These are phyloP conservation scores for Mollisia scopiformis DNA, from an alignment of 2,329 filamentous ascomycete genomes.

Conservation along the genomic window DNA sequence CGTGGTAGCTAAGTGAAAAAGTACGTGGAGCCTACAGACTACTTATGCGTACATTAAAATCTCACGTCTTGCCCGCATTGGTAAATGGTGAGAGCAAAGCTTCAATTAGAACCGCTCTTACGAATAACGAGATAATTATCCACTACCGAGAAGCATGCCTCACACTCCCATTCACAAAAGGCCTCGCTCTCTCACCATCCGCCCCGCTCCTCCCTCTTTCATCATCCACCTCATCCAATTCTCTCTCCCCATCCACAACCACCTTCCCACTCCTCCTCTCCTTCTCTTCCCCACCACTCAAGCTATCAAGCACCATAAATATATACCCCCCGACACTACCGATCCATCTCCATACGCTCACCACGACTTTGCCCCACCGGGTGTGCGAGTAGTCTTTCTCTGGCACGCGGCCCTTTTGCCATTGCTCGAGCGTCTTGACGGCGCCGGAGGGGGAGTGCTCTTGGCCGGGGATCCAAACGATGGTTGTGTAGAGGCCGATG, in stretches of 20 bases:
- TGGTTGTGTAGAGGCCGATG: slow-evolving; percentile 23
- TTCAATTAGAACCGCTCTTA: not conserved
- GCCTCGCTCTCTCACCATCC: not conserved
- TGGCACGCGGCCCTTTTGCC: slow-evolving; percentile 20
- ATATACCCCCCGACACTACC: slow-evolving; percentile 1
- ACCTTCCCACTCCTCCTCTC: slow-evolving; percentile 9
- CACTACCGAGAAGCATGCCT: not conserved
- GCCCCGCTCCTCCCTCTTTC: not conserved
- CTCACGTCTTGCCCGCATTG: no score
- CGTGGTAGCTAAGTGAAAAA: no score
- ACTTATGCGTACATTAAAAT: not conserved
- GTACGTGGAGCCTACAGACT: no score
- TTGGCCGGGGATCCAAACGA: slow-evolving; percentile 20
- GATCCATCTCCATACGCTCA: slow-evolving; percentile 11
- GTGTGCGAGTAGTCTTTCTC: slow-evolving; percentile 21
- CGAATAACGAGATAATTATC: not conserved
- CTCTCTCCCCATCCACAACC: not conserved
- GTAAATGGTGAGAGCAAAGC: not conserved
- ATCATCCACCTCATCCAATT: slow-evolving; percentile 28
- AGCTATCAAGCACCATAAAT: slow-evolving; percentile 17
- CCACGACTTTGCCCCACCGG: slow-evolving; percentile 3
- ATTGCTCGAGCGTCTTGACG: slow-evolving; percentile 27
- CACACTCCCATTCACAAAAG: slow-evolving; percentile 28
- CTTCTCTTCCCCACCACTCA: slow-evolving; percentile 13
- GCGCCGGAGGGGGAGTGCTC: slow-evolving; percentile 17